Conservation (phyloP, 768 basidiomycete genomes). For the Tubosaeta brunneosetosa region DNA sequence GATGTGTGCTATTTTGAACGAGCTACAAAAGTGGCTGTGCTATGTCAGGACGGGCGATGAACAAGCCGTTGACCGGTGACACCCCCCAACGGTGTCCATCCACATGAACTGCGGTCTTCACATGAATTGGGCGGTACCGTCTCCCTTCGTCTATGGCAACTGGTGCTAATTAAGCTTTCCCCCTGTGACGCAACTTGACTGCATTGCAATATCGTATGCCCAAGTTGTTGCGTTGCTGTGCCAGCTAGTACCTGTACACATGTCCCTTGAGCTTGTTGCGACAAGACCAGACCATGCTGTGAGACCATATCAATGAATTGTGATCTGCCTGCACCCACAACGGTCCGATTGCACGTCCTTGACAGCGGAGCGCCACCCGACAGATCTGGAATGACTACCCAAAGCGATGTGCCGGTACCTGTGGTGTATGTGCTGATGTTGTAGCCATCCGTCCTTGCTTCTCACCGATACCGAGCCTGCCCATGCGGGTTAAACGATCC, state of each 20-base stretch:
- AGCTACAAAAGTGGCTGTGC: constrained; percentile 11
- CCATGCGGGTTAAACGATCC: neutral
- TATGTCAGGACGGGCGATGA: too few species aligned
- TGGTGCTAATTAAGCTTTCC: too few species aligned
- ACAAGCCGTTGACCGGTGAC: neutral
- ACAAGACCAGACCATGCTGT: neutral
- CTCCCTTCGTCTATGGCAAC: too few species aligned
- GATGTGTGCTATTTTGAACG: constrained; percentile 17
- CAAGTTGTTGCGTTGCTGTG: neutral
- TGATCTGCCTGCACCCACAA: neutral
- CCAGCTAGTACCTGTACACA: neutral
- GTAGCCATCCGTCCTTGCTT: neutral
- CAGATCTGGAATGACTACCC: neutral
- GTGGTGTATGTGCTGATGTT: neutral
- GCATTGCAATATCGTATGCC: too few species aligned
- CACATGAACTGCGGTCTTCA: neutral
- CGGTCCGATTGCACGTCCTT: neutral
- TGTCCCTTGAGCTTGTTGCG: neutral
- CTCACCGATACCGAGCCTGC: neutral
- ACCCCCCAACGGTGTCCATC: neutral
- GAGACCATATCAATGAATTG: neutral
- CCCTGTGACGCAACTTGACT: too few species aligned
- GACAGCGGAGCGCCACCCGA: neutral
- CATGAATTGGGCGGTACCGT: neutral
- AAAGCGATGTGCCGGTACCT: neutral